Base-by-base conservation (phyloP, 306 rosid species). In the Dalbergia oliveri region DNA sequence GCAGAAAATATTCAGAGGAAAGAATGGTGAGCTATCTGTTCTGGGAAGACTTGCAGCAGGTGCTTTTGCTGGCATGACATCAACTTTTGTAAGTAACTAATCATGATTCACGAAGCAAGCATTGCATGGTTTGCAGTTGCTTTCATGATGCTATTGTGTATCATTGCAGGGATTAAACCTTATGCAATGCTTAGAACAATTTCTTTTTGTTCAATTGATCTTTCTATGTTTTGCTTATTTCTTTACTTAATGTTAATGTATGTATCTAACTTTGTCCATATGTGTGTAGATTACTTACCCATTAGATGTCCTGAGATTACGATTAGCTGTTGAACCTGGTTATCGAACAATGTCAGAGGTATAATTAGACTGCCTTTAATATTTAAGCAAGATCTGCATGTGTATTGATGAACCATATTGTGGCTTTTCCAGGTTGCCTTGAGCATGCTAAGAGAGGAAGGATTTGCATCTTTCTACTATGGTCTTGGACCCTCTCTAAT, bases 61-160 rank as follows among this genome's bases (percentile, higher is more conserved):
- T 79, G 98, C 95, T 79, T 92, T 92, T 85, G 98, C 97, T 12
- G 98, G 98, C 88, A 92, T 94, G 98, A 94, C 98, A 39, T 92
- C 97, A 72, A 92, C 97, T 75, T 88, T 92, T 84, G 98, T 94
- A 75, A 90, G 98, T 78, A 56, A 57, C 78, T 76, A 43, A n/a
- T 45, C 78, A 11, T 65, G 69, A 61, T 37, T 53, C 77, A 11
- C 54, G 72, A 72, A 37, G 26, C 53, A 4, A 60, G 1, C 51
- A 8, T 34, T 81, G 49, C 39, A 63, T 77, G 54, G 74, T 62
- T 63, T 75, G 31, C 50, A 19, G 60, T 12, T 35, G 35, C 66
- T 23, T 74, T 69, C 39, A 7, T 26, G 33, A 37, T 69, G 47
- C 10, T 82, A 15, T 63, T 44, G 39, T 51, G 19, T 65, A 51